These are phyloP conservation scores for Lepidium sativum DNA, from an alignment of 345 rosid genomes.

Conservation along the genomic window DNA sequence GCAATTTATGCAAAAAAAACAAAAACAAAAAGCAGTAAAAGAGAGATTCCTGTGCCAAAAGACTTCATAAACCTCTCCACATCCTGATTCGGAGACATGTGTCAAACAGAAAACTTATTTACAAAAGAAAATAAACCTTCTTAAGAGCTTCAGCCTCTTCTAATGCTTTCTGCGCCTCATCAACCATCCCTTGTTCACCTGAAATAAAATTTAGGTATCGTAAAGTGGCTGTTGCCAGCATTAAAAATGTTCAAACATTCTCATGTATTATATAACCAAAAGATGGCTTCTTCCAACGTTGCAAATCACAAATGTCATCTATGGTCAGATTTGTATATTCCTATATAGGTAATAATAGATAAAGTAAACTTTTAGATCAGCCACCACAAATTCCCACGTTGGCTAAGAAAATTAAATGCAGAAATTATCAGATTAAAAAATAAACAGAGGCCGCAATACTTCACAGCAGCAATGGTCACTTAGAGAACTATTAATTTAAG, in stretches of 20 bases:
- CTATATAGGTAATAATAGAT: not conserved
- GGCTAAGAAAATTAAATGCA: not conserved
- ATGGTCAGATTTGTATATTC: not conserved
- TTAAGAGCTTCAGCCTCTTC: slow-evolving; percentile 99
- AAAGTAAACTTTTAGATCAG: not conserved
- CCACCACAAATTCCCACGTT: not conserved
- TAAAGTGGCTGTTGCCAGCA: slow-evolving; percentile 2
- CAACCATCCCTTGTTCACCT: slow-evolving; percentile 99
- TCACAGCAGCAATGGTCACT: not conserved
- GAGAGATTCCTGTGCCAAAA: too few relatives aligned
- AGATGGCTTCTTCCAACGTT: slow-evolving; percentile 1
- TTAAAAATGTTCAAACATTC: not conserved
- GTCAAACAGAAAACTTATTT: not conserved
- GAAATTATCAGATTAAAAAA: not conserved
- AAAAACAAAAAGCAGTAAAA: too few relatives aligned
- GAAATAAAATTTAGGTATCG: not conserved
- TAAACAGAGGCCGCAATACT: not conserved
- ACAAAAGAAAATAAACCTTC: slow-evolving; percentile 45
- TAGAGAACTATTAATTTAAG: not conserved
- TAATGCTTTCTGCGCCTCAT: slow-evolving; percentile 94
- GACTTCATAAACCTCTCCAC: not conserved
- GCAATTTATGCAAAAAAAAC: not conserved
- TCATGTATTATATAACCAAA: not conserved
- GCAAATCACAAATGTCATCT: not conserved
- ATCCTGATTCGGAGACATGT: not conserved